Evolutionary conservation across 805 yeast genomes (phyloP).

Genomic region (Starmerella stigmatis): DNA sequence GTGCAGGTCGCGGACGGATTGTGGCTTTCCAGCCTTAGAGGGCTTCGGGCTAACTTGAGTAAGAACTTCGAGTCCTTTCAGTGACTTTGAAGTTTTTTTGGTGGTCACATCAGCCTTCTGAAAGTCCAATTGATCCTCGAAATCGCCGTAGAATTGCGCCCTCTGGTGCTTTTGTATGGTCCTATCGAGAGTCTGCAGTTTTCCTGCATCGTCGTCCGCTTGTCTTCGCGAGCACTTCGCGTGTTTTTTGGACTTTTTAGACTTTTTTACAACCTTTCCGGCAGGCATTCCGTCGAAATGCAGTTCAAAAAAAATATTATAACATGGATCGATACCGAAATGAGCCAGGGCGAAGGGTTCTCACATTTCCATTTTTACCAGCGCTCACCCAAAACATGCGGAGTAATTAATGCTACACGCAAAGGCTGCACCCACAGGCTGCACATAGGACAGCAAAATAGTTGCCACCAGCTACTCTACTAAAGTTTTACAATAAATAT

Average conservation of each 20-base stretch:
- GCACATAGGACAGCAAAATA: no score
- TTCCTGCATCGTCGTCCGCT: background rate
- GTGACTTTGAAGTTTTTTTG: background rate
- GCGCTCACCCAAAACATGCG: no score
- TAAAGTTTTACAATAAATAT: no score
- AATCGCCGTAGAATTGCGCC: background rate
- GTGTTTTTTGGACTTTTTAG: background rate
- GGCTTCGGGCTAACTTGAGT: background rate
- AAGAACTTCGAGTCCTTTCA: background rate
- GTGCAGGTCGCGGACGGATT: background rate
- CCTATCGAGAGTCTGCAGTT: background rate
- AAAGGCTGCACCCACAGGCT: no score
- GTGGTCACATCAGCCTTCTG: background rate
- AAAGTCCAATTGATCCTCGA: background rate
- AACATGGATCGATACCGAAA: background rate
- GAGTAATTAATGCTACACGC: no score
- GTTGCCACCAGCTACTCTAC: no score
- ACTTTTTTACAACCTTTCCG: background rate
- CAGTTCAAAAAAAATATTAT: background rate
- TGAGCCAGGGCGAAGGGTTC: background rate
- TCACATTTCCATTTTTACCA: no score
- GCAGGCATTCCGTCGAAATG: background rate
- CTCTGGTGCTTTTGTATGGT: conserved; percentile 2
- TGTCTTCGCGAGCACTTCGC: background rate
- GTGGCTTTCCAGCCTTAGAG: background rate